Evolutionary conservation across 345 rosid genomes (phyloP).

Genomic region (Murraya paniculata): DNA sequence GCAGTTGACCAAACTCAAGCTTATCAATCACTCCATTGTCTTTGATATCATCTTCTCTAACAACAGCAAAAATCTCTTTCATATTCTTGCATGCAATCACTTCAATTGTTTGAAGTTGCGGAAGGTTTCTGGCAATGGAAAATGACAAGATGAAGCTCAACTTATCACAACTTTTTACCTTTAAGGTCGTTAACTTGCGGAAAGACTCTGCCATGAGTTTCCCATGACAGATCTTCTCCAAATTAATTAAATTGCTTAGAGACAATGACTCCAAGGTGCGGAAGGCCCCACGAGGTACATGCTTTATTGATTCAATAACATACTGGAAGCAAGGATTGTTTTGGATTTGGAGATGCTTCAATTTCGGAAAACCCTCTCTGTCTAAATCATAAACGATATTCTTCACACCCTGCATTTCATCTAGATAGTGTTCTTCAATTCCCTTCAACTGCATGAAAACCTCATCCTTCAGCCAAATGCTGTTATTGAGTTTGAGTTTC

Average conservation of each 20-base stretch:
- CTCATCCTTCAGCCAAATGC: not conserved
- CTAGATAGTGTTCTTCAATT: slow-evolving; percentile 14
- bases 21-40: not conserved
- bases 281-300: slow-evolving; percentile 2
- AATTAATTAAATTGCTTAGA: slow-evolving; percentile 1
- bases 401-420: not conserved
- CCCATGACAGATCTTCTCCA: slow-evolving; percentile 14
- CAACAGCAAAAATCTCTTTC: slow-evolving; percentile 10
- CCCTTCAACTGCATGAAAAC: too few relatives aligned
- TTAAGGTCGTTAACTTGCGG: slow-evolving; percentile 3
- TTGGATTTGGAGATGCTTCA: slow-evolving; percentile 12
- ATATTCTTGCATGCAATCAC: slow-evolving; percentile 4
- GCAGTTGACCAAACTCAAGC: not conserved
- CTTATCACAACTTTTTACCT: slow-evolving; percentile 3
- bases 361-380: slow-evolving; percentile 6
- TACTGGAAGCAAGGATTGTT: not conserved
- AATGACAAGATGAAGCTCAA: slow-evolving; percentile 1
- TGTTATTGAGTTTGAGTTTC: not conserved
- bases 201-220: not conserved
- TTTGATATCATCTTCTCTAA: too few relatives aligned
- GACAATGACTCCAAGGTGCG: not conserved
- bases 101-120: slow-evolving; percentile 18
- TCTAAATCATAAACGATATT: slow-evolving; percentile 9
- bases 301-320: not conserved
- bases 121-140: slow-evolving; percentile 15